Evolutionary conservation across 768 basidiomycete genomes (phyloP), one percentile per base, ranked within the genome.

Genomic region (Kwoniella sp.): DNA sequence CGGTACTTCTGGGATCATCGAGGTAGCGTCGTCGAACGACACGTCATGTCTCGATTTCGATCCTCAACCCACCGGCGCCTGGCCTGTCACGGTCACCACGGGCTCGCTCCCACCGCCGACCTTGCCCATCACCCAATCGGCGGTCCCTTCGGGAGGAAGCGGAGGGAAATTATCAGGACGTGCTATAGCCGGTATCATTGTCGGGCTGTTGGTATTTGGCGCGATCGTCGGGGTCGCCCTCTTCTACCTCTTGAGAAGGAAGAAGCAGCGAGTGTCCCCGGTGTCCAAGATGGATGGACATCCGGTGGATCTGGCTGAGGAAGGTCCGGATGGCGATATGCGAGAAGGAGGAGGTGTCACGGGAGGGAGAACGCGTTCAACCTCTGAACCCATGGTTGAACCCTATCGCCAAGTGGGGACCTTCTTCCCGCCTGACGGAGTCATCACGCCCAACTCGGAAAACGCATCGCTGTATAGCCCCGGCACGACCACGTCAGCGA

Each of bases 181-280:
- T 8, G 61, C 57, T 3, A 69, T 69, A 12, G 67, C 67, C 3
- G 67, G 67, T 5, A 47, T 65, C 2, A 64, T 62, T 14, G 50
- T 69, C n/a, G 67, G 67, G 3, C 50, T 56, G 9, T 17, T 65
- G 3, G 62, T 43, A 11, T 20, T 36, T 14, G 25, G 63, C 2
- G 62, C 49, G 14, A 33, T 64, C 4, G 19, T 59, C 10, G 61
- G 34, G 0, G 3, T 46, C 11, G n/a, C 50, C 2, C 26, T 64
- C 5, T 59, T 45, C 26, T 65, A 57, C 34, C 45, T 63, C 7
- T 49, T 61, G 10, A 48, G 59, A 10, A 33, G 62, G 22, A 50
- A 59, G 20, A 56, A 38, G 23, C 39, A 51, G 34, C 38, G 55
- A 23, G 33, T 34, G 32, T 27, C 33, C 9, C 3, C 36, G 36